Conservation (phyloP, 73 alveolate genomes). For the Tetrahymena malaccensis region DNA sequence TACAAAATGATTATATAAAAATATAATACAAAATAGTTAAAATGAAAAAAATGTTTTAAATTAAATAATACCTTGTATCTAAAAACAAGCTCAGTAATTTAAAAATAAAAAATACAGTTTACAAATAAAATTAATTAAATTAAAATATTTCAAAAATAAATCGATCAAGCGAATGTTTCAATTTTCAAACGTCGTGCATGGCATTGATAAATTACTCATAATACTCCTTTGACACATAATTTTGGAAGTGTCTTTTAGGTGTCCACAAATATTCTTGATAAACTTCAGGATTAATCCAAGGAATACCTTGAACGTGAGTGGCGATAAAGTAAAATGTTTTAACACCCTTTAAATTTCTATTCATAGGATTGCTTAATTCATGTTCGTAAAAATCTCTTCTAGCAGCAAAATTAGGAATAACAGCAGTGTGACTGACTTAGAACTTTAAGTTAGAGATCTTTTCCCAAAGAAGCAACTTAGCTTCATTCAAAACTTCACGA, state of each 20-base stretch:
- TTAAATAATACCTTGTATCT: not conserved
- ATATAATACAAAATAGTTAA: too few species aligned
- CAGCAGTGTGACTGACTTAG: constrained; percentile 14
- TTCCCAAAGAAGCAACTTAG: constrained; percentile 16
- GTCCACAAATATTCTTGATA: constrained; percentile 50
- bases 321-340: constrained; percentile 50
- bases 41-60: not conserved
- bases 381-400: constrained; percentile 33
- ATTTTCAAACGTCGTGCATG: not conserved
- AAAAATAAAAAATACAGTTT: not conserved
- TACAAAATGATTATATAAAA: too few species aligned
- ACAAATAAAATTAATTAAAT: not conserved
- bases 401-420: constrained; percentile 28
- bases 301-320: constrained; percentile 49
- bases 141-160: not conserved
- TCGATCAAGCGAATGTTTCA: not conserved
- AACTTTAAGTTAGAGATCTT: constrained; percentile 21
- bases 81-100: not conserved
- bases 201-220: constrained; percentile 32
- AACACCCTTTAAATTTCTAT: constrained; percentile 44
- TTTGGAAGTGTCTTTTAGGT: constrained; percentile 42
- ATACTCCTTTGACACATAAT: constrained; percentile 36
- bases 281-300: constrained; percentile 31
- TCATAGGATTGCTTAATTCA: constrained; percentile 24
- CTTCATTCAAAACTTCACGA: constrained; percentile 39